phyloP scores from a whole-genome alignment of 148 eudicot species.

The Chenopodium berlandieri region DNA sequence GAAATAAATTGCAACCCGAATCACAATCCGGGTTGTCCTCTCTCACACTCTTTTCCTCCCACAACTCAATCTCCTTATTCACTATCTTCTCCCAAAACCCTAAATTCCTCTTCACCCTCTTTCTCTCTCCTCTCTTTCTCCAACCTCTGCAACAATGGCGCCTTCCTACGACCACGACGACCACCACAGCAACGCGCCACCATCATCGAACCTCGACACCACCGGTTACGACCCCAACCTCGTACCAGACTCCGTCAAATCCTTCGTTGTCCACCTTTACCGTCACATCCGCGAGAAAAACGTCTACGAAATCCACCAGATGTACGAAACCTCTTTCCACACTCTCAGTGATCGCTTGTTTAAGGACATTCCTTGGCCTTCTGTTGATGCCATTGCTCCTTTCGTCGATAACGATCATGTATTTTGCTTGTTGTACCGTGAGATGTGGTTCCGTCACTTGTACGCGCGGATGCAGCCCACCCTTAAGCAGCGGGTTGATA shows the following conservation, averaged over 20 bases:
- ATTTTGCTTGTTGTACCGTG: constrained; percentile 78
- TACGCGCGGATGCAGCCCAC: constrained; percentile 75
- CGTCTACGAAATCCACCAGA: constrained; percentile 96
- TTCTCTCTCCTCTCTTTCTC: not conserved
- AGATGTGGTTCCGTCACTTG: constrained; percentile 94
- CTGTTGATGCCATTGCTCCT: constrained; percentile 76
- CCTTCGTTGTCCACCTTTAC: constrained; percentile 89
- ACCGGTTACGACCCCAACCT: constrained; percentile 70
- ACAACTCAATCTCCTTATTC: not conserved
- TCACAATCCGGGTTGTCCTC: not conserved
- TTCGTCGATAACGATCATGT: constrained; percentile 94
- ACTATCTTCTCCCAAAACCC: not conserved
- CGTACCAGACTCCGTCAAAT: constrained; percentile 91
- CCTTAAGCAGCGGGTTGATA: constrained; percentile 64
- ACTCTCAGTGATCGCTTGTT: constrained; percentile 74
- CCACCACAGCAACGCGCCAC: constrained; percentile 22
- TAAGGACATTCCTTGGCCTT: constrained; percentile 92
- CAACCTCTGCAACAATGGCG: constrained; percentile 45
- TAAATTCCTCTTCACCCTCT: not conserved
- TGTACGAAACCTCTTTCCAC: constrained; percentile 92
- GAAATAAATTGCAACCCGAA: not conserved
- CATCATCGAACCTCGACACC: constrained; percentile 14
- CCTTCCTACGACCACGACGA: constrained; percentile 43
- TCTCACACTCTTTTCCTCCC: not conserved
- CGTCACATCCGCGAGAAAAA: constrained; percentile 93